phyloP scores from a whole-genome alignment of 1,284 basidiomycete species.

The Trichosporon inkin region DNA sequence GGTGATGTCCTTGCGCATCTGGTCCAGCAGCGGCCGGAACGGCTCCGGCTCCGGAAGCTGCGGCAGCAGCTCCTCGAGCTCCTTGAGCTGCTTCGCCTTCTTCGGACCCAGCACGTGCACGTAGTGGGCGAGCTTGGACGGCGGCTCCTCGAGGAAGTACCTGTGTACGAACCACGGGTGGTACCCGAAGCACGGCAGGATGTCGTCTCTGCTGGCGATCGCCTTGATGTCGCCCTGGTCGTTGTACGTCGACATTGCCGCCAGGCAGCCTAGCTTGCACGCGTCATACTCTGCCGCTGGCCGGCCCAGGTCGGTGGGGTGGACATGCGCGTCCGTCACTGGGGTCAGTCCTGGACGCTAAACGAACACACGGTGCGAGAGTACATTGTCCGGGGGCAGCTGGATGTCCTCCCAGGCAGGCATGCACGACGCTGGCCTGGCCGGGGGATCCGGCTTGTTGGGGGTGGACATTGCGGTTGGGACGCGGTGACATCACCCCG shows the following conservation, averaged over 20 bases:
- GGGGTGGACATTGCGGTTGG: neutral
- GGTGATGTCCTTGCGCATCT: constrained; percentile 27
- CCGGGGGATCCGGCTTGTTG: neutral
- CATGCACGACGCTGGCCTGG: neutral
- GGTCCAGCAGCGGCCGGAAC: constrained; percentile 28
- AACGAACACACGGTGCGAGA: constrained; percentile 30
- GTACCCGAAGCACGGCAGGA: constrained; percentile 40
- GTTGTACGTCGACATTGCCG: constrained; percentile 44
- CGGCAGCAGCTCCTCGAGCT: constrained; percentile 31
- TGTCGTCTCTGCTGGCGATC: neutral
- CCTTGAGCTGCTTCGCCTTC: constrained; percentile 14
- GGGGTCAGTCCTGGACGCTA: neutral
- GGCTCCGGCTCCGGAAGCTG: constrained; percentile 42
- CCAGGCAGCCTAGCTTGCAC: constrained; percentile 40
- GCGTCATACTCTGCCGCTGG: constrained; percentile 22
- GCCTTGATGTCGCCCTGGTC: constrained; percentile 39
- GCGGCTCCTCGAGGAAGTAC: constrained; percentile 35
- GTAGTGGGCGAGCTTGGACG: constrained; percentile 49
- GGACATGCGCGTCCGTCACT: constrained; percentile 52
- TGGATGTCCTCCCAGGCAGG: constrained; percentile 39
- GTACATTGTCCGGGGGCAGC: constrained; percentile 25
- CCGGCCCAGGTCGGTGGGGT: constrained; percentile 44
- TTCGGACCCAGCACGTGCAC: constrained; percentile 39
- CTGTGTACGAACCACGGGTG: constrained; percentile 54
- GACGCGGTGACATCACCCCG: too few species aligned